phyloP scores from a whole-genome alignment of 2,329 filamentous ascomycete species.

The Aspergillus clavatus region DNA sequence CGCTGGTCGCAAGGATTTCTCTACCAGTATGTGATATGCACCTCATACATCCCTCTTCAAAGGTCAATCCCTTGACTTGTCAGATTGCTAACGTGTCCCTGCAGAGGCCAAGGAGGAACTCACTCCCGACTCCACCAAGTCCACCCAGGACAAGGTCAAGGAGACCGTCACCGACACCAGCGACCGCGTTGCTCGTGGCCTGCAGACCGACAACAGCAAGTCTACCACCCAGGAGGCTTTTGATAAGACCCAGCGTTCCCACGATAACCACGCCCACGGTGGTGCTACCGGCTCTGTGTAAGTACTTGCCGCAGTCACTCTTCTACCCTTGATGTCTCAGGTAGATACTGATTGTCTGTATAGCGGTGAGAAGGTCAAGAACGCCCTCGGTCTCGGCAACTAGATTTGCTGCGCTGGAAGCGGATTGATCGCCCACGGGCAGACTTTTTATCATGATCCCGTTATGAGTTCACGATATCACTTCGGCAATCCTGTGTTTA shows the following conservation, averaged over 20 bases:
- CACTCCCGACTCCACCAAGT: conserved; percentile 58
- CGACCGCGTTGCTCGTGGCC: conserved; percentile 52
- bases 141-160: conserved; percentile 55
- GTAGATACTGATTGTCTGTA: conserved; percentile 7
- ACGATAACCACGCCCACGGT: conserved; percentile 40
- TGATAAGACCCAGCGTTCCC: conserved; percentile 47
- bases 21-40: conserved; percentile 40
- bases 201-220: conserved; percentile 53
- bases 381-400: conserved; percentile 37
- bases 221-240: conserved; percentile 48
- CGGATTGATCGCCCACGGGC: background rate
- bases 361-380: conserved; percentile 44
- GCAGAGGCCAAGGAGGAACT: conserved; percentile 53
- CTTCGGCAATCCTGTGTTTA: conserved; percentile 6
- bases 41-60: background rate
- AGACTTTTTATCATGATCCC: conserved; percentile 15
- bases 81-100: conserved; percentile 25
- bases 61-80: no score
- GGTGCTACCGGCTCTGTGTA: conserved; percentile 39
- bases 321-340: background rate
- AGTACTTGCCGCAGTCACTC: conserved; percentile 15
- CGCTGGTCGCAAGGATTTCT: conserved; percentile 57
- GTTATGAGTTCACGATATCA: conserved; percentile 26
- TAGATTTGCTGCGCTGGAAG: conserved; percentile 4
- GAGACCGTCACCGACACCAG: conserved; percentile 52